A percentile compares a stretch with the other conserved stretches of the same genome.
Conservation (phyloP, 768 basidiomycete genomes). For the Podaxis sp. region DNA sequence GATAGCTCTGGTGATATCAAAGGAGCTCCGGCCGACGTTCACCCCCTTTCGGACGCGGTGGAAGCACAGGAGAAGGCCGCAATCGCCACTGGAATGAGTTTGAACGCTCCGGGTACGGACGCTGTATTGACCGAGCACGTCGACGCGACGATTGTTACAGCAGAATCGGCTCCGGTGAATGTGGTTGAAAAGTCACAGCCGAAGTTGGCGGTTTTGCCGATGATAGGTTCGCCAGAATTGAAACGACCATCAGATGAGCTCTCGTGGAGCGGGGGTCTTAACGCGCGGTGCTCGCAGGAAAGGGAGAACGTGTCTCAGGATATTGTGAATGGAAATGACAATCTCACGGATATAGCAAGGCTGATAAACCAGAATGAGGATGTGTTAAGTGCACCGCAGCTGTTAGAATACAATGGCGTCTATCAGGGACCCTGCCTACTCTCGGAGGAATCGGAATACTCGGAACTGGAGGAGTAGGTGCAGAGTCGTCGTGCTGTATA, state of each 20-base stretch:
- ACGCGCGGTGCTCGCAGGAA: background rate
- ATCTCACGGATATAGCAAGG: background rate
- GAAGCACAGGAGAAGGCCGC: background rate
- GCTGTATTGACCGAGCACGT: background rate
- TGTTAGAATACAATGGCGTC: slow-evolving; percentile 30
- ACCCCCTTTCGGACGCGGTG: background rate
- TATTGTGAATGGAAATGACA: background rate
- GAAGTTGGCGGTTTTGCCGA: background rate
- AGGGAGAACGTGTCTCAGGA: background rate
- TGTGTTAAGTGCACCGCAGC: slow-evolving; percentile 19
- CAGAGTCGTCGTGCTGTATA: background rate
- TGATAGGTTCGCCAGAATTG: background rate
- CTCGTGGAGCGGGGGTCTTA: background rate
- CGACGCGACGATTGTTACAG: background rate
- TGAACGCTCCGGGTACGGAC: background rate
- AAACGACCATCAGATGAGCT: background rate
- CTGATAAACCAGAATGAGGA: background rate
- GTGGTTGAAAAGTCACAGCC: background rate
- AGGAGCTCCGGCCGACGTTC: background rate
- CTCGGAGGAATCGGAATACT: slow-evolving; percentile 21
- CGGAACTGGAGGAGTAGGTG: slow-evolving; percentile 18
- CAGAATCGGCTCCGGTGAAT: background rate
- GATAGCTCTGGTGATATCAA: background rate
- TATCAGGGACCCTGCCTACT: slow-evolving; percentile 35
- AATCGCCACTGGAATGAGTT: background rate